A percentile compares a stretch with the other conserved stretches of the same genome.
Conservation (phyloP, 345 rosid genomes). For the Melaleuca quinquenervia region DNA sequence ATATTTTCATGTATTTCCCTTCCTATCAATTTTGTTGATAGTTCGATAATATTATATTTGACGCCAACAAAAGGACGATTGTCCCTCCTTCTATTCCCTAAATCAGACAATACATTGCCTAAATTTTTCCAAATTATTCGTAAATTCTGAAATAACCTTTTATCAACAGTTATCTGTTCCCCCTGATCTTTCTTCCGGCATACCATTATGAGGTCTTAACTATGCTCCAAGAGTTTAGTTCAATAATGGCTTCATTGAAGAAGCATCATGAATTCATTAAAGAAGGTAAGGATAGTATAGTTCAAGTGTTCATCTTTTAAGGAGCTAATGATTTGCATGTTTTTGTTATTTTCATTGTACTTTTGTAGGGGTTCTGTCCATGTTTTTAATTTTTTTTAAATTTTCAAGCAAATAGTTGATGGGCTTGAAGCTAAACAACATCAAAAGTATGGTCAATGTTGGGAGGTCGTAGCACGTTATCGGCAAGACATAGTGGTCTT, state of each 20-base stretch:
- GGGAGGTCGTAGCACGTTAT: not conserved
- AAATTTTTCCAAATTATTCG: no score
- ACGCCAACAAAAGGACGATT: no score
- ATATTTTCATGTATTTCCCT: no score
- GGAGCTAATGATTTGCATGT: not conserved
- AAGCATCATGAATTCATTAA: not conserved
- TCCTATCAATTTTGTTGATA: no score
- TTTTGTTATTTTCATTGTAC: not conserved
- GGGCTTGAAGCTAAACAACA: not conserved
- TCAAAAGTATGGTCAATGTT: not conserved
- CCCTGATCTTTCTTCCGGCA: no score
- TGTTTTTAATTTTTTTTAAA: not conserved
- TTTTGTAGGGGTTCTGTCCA: not conserved
- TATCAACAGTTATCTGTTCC: no score
- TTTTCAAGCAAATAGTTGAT: not conserved
- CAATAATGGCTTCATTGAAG: not conserved
- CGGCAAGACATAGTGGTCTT: not conserved
- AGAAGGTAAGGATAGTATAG: not conserved
- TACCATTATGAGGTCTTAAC: no score
- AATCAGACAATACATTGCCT: no score
- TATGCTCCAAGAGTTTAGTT: no score
- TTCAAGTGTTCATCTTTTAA: not conserved
- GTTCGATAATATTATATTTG: no score
- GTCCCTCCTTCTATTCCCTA: no score
- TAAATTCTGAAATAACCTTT: no score